Conservation (phyloP, 1,284 basidiomycete species). For the Waitea zeae region DNA sequence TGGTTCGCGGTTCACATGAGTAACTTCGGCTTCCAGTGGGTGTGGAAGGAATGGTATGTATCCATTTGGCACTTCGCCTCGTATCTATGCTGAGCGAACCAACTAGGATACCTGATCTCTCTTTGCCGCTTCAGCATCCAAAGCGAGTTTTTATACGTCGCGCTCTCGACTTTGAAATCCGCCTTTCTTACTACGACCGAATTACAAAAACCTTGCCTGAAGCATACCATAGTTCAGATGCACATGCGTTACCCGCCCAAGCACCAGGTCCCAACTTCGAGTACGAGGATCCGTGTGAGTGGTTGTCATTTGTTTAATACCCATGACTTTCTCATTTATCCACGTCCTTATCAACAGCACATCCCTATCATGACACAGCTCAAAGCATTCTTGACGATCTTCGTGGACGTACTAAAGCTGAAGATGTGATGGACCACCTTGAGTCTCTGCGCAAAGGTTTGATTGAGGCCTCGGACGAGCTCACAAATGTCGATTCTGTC, state of each 20-base stretch:
- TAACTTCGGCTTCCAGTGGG: constrained; percentile 97
- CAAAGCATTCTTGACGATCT: constrained; percentile 70
- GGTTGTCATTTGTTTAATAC: constrained; percentile 7
- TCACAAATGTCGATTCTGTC: constrained; percentile 42
- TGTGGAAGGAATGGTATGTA: constrained; percentile 97
- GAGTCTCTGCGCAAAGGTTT: constrained; percentile 50
- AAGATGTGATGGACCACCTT: constrained; percentile 67
- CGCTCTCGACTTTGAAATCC: constrained; percentile 79
- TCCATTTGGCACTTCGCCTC: background rate
- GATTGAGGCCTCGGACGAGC: constrained; percentile 33
- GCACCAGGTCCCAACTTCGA: constrained; percentile 74
- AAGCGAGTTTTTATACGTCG: constrained; percentile 79
- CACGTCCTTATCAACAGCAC: constrained; percentile 23
- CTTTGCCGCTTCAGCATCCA: constrained; percentile 60
- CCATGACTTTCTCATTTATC: too few species aligned
- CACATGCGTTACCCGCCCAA: constrained; percentile 48
- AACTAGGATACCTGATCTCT: constrained; percentile 72
- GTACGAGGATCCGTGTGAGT: constrained; percentile 62
- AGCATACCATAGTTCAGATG: constrained; percentile 51
- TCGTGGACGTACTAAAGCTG: constrained; percentile 57
- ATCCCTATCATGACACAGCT: constrained; percentile 68
- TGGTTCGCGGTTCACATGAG: constrained; percentile 97
- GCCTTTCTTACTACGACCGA: constrained; percentile 88
- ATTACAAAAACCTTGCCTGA: constrained; percentile 82
- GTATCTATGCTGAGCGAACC: constrained; percentile 2